phyloP scores from a whole-genome alignment of 2,329 filamentous ascomycete genomes.

The Zymoseptoria crescenta region DNA sequence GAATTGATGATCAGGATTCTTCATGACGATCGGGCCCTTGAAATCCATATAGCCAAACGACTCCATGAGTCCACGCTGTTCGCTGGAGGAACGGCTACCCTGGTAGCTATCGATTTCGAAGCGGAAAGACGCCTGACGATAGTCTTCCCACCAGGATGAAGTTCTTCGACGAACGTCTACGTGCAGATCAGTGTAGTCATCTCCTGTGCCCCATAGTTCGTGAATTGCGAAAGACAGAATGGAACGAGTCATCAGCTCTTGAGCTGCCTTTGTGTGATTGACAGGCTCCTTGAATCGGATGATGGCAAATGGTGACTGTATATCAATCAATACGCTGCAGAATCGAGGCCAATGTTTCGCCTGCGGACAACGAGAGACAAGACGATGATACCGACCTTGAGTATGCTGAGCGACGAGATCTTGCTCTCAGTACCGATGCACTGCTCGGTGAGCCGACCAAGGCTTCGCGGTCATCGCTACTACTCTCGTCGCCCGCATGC shows the following conservation, averaged over 20 bases:
- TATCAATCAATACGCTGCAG: background rate
- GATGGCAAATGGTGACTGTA: constrained; percentile 77
- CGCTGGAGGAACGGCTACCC: constrained; percentile 55
- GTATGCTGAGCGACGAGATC: background rate
- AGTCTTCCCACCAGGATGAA: constrained; percentile 57
- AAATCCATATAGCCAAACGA: constrained; percentile 73
- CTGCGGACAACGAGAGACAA: constrained; percentile 7
- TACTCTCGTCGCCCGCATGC: constrained; percentile 8
- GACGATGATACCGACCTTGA: constrained; percentile 2
- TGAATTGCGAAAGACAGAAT: constrained; percentile 78
- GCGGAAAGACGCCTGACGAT: constrained; percentile 63
- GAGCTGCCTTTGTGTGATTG: constrained; percentile 44
- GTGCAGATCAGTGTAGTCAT: constrained; percentile 61
- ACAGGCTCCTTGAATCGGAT: constrained; percentile 47
- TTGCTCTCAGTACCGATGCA: background rate
- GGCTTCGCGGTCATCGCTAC: background rate
- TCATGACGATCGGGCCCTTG: constrained; percentile 69
- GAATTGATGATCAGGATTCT: constrained; percentile 64
- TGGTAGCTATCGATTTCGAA: constrained; percentile 80
- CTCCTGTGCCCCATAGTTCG: constrained; percentile 76
- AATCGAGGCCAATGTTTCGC: background rate
- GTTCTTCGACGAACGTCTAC: constrained; percentile 53
- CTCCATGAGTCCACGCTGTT: constrained; percentile 71
- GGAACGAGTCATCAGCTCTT: constrained; percentile 61
- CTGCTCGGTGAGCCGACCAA: background rate